Percentiles rank a stretch among this genome's conserved stretches.
These are phyloP conservation scores for Chalciporus piperatus DNA, from an alignment of 768 basidiomycete species.

Conservation along the genomic window DNA sequence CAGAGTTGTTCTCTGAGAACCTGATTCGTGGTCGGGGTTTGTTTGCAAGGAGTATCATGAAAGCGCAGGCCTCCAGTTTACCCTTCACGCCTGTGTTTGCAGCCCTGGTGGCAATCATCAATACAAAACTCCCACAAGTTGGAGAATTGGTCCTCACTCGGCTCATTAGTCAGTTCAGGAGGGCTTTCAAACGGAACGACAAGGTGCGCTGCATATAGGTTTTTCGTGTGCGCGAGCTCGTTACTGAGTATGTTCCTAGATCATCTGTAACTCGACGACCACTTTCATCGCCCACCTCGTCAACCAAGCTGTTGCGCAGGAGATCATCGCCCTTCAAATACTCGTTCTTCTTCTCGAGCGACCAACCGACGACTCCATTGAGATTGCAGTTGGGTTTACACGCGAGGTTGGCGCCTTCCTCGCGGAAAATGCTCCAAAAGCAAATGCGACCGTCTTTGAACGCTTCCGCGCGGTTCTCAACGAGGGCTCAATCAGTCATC, in stretches of 20 bases:
- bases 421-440: slow-evolving; percentile 89
- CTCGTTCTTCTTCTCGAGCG: slow-evolving; percentile 93
- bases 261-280: slow-evolving; percentile 89
- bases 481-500: slow-evolving; percentile 91
- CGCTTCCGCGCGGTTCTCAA: slow-evolving; percentile 96
- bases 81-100: slow-evolving; percentile 98
- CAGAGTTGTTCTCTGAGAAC: slow-evolving; percentile 91
- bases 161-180: slow-evolving; percentile 91
- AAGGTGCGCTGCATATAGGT: slow-evolving; percentile 60
- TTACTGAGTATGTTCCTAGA: slow-evolving; percentile 44
- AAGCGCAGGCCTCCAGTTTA: slow-evolving; percentile 94
- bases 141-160: slow-evolving; percentile 89
- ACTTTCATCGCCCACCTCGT: slow-evolving; percentile 90
- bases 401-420: slow-evolving; percentile 97
- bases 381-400: slow-evolving; percentile 97
- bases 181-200: slow-evolving; percentile 95
- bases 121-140: slow-evolving; percentile 95
- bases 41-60: slow-evolving; percentile 94
- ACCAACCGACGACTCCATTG: slow-evolving; percentile 96
- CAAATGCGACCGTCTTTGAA: slow-evolving; percentile 92
- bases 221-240: neutral
- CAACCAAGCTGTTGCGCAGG: slow-evolving; percentile 91
- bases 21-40: slow-evolving; percentile 90
- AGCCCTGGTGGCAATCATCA: slow-evolving; percentile 89
- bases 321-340: slow-evolving; percentile 92